Evolutionary conservation across 768 basidiomycete species (phyloP), one percentile per base, ranked within the genome.

Genomic region (Termitomyces sp.): DNA sequence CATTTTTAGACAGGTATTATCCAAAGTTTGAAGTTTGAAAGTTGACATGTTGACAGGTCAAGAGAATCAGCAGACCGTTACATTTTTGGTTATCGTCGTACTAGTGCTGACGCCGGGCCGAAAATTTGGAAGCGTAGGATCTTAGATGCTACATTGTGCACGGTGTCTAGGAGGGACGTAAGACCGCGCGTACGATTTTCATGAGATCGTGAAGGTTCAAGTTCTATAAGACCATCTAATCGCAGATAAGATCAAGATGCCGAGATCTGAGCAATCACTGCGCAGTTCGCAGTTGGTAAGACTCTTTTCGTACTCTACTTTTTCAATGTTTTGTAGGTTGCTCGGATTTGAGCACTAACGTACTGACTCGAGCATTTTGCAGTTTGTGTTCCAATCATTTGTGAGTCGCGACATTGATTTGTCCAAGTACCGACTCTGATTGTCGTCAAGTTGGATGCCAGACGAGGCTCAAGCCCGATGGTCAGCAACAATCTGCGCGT

Each of bases 371-470:
- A 32, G 22, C 12, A 8, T 34, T 26, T 32, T 12, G 31, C 61
- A 83, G 81, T 83, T 41, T 84, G 79, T 59, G 64, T 84, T 42
- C 83, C 83, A 42, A 77, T 85, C 59, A 55, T 78, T 32, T 71
- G 82, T 84, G 61, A 62, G 78, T 71, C 8, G 31, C 4, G 18
- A 36, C 31, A n/a, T n/a, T 13, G 31, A 5, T 14, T n/a, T 47
- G 32, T 55, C 27, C 46, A 29, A 37, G 16, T 29, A 36, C 9
- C 18, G 14, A 29, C 6, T 13, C 5, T 18, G 32, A 22, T 12
- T 36, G 16, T 24, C 7, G 9, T 34, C 14, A 62, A 91, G 89
- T 88, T 64, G 88, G 88, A 44, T 86, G 86, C 68, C 78, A 81
- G 53, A 84, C 82, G 32, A 81, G 72, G 60, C 64, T 87, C 59